Evolutionary conservation across 495 filamentous ascomycete species (phyloP).

Genomic region (Annulohypoxylon maeteangense): DNA sequence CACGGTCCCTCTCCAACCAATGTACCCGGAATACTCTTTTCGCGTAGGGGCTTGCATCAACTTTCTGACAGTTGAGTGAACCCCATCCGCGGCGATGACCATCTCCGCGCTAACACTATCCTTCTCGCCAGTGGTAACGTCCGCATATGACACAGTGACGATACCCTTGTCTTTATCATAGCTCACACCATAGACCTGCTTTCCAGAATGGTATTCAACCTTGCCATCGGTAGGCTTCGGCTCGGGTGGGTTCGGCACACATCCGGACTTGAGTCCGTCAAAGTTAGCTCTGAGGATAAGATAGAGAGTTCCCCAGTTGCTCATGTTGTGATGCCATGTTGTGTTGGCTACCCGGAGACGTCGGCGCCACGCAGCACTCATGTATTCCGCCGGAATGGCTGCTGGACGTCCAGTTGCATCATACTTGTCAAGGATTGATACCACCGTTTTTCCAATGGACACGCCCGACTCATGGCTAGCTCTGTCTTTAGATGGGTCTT

Average conservation of each 20-base stretch:
- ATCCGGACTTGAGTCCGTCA: background rate
- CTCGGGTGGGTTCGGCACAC: conserved; percentile 1
- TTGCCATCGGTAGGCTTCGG: background rate
- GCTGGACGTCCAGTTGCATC: background rate
- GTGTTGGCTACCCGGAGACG: background rate
- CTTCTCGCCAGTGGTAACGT: conserved; percentile 7
- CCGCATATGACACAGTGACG: background rate
- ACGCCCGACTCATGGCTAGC: background rate
- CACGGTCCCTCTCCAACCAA: conserved; percentile 62
- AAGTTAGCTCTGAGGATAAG: background rate
- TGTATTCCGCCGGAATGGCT: background rate
- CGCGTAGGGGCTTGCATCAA: conserved; percentile 51
- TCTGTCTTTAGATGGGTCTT: background rate
- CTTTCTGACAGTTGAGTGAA: conserved; percentile 55
- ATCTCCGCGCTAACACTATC: conserved; percentile 51
- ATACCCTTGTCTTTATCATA: background rate
- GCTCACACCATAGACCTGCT: conserved; percentile 1
- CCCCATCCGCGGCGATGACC: conserved; percentile 48
- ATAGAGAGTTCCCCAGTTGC: conserved; percentile 1
- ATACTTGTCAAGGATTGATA: background rate
- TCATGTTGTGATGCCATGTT: background rate
- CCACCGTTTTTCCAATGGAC: background rate
- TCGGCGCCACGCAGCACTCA: background rate
- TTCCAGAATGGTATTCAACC: background rate
- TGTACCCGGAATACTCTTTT: conserved; percentile 63